These are phyloP conservation scores for Trametes elegans DNA, from an alignment of 768 basidiomycete genomes.

Conservation along the genomic window DNA sequence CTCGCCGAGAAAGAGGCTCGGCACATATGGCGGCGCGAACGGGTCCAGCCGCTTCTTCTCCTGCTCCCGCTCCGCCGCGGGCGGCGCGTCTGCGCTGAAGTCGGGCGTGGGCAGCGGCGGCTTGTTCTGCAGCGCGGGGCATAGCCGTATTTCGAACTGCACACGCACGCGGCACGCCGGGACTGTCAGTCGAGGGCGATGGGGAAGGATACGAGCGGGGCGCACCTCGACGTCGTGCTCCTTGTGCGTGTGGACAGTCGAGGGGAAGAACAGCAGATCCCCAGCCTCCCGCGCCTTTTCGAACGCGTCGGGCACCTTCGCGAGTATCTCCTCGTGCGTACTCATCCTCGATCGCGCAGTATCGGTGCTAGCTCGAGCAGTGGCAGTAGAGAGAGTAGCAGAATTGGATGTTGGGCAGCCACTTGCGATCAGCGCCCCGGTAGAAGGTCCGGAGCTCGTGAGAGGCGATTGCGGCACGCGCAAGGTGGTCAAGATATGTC, in stretches of 20 bases:
- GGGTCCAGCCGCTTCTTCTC: slow-evolving; percentile 49
- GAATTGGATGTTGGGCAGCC: neutral
- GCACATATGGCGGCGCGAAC: slow-evolving; percentile 84
- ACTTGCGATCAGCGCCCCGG: neutral
- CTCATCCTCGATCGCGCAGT: slow-evolving; percentile 2
- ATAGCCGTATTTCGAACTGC: slow-evolving; percentile 85
- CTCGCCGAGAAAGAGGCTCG: slow-evolving; percentile 73
- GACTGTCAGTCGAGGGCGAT: neutral
- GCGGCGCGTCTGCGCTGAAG: slow-evolving; percentile 31
- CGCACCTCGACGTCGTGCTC: slow-evolving; percentile 67
- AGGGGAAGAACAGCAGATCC: slow-evolving; percentile 79
- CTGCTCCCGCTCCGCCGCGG: slow-evolving; percentile 27
- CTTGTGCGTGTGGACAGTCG: slow-evolving; percentile 55
- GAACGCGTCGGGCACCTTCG: slow-evolving; percentile 51
- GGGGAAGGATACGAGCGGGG: neutral
- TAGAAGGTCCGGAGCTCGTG: neutral
- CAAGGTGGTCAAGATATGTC: too few relatives aligned
- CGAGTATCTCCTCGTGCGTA: slow-evolving; percentile 45
- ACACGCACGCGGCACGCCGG: neutral
- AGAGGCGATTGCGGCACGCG: too few relatives aligned
- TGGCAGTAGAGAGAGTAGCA: neutral
- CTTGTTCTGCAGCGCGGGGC: slow-evolving; percentile 84
- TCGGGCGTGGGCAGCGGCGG: slow-evolving; percentile 48
- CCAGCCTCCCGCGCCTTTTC: slow-evolving; percentile 58
- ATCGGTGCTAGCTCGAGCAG: neutral